These are phyloP conservation scores for Trichosporon ovoides DNA, from an alignment of 1,284 basidiomycete genomes.

Conservation along the genomic window DNA sequence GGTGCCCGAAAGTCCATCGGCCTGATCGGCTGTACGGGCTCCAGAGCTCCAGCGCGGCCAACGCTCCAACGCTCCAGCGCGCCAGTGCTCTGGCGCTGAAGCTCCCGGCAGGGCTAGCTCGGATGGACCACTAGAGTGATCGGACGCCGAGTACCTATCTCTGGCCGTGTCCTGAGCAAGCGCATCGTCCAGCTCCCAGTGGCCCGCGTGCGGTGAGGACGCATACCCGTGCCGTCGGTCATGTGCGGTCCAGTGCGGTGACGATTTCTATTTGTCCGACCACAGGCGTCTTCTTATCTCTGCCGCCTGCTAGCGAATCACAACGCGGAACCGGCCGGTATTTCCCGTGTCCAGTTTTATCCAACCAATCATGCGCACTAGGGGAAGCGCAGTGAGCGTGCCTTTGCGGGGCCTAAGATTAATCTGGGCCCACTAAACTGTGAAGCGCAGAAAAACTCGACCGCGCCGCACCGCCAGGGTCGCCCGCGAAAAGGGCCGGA, in stretches of 20 bases:
- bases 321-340: neutral
- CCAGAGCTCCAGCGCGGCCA: too few relatives aligned
- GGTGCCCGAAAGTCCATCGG: neutral
- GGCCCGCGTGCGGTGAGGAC: neutral
- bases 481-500: too few relatives aligned
- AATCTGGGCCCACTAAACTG: neutral
- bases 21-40: neutral
- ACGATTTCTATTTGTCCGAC: slow-evolving; percentile 7
- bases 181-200: neutral
- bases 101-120: neutral
- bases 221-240: neutral
- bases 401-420: slow-evolving; percentile 5
- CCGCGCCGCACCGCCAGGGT: neutral
- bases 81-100: neutral
- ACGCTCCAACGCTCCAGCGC: too few relatives aligned
- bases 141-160: slow-evolving; percentile 4
- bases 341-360: slow-evolving; percentile 2
- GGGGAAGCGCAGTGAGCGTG: too few relatives aligned
- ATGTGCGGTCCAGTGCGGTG: slow-evolving; percentile 3
- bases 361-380: neutral
- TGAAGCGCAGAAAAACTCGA: neutral
- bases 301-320: neutral
- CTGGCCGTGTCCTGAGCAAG: neutral
- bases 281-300: slow-evolving; percentile 2
- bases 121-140: neutral